Evolutionary conservation across 257 asterid species (phyloP).

Genomic region (Fraxinus quadrangulata): DNA sequence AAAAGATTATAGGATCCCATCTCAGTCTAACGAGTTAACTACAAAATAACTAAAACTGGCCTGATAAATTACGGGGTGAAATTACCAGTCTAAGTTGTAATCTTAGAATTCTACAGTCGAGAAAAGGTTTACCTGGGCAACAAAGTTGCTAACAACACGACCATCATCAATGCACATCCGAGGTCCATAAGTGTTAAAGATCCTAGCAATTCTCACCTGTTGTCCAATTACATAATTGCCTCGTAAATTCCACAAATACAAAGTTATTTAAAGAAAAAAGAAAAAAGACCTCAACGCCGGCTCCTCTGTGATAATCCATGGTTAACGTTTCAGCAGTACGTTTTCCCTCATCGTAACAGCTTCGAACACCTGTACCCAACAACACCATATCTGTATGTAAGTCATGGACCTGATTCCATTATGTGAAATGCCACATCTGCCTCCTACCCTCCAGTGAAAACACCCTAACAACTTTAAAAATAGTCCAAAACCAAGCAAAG

Average conservation of each 20-base stretch:
- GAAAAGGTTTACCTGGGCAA: constrained; percentile 73
- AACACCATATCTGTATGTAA: constrained; percentile 15
- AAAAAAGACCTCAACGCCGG: constrained; percentile 74
- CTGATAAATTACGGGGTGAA: neutral
- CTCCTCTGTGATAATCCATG: constrained; percentile 99
- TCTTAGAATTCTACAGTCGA: neutral
- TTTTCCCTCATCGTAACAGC: constrained; percentile 99
- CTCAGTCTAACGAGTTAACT: neutral
- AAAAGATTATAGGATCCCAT: constrained; percentile 3
- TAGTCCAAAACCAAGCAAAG: no score
- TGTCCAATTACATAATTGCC: no score
- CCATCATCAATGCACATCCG: constrained; percentile 99
- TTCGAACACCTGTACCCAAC: constrained; percentile 80
- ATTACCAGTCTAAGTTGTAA: no score
- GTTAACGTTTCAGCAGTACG: constrained; percentile 98
- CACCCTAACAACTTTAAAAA: neutral
- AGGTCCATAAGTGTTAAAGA: constrained; percentile 95
- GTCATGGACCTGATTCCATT: constrained; percentile 8
- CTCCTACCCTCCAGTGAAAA: constrained; percentile 28
- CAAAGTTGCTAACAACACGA: constrained; percentile 97
- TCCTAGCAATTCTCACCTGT: constrained; percentile 95
- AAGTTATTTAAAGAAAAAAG: neutral
- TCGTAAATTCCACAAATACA: no score
- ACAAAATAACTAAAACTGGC: neutral
- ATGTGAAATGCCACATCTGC: constrained; percentile 25